phyloP scores from a whole-genome alignment of 306 rosid genomes.

The Carpinus viminea region DNA sequence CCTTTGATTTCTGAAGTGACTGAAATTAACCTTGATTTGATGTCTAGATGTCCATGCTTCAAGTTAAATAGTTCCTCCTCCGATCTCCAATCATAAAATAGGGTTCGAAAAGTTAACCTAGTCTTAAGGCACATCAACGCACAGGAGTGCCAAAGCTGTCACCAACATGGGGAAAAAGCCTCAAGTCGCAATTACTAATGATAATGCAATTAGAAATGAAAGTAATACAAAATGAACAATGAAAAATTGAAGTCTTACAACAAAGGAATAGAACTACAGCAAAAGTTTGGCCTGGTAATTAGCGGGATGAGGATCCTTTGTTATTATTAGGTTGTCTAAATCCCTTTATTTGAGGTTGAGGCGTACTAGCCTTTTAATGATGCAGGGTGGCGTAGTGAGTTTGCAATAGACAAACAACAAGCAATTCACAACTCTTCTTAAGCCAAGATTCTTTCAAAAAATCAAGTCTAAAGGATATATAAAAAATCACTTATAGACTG shows the following conservation, averaged over 20 bases:
- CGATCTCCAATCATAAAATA: neutral
- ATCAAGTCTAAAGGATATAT: too few relatives aligned
- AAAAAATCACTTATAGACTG: too few relatives aligned
- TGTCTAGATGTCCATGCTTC: neutral
- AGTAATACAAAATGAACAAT: neutral
- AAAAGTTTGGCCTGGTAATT: neutral
- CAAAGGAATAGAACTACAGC: too few relatives aligned
- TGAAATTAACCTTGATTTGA: neutral
- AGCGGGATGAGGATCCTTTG: too few relatives aligned
- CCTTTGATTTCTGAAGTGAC: neutral
- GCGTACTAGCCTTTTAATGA: too few relatives aligned
- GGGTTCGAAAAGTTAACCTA: neutral
- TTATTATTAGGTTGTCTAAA: too few relatives aligned
- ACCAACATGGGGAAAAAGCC: neutral
- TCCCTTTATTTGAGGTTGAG: too few relatives aligned
- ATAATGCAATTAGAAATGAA: neutral
- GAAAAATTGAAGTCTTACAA: neutral
- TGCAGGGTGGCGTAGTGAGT: too few relatives aligned
- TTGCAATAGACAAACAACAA: too few relatives aligned
- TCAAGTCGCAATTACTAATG: neutral
- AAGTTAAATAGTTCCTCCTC: neutral
- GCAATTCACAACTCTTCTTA: too few relatives aligned
- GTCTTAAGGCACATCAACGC: neutral
- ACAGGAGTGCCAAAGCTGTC: slow-evolving; percentile 1
- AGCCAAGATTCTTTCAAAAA: too few relatives aligned